phyloP scores from a whole-genome alignment of 164 flowering plant genomes.

The Tetracentron sinense region DNA sequence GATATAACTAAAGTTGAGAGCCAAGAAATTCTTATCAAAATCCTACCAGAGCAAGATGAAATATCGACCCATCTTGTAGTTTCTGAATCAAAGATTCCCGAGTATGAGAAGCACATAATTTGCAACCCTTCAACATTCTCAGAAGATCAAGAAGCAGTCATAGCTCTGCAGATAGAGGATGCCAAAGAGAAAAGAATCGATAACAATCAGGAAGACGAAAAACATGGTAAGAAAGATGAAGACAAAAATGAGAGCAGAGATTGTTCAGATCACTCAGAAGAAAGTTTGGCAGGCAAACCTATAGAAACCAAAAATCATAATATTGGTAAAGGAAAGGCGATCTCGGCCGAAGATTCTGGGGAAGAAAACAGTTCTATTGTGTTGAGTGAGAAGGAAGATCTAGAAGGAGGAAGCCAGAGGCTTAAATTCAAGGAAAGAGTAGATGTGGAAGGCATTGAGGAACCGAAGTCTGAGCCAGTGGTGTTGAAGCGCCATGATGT shows the following conservation, averaged over 20 bases:
- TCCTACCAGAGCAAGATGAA: constrained; percentile 1
- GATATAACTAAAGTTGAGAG: constrained; percentile 10
- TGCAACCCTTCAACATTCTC: constrained; percentile 12
- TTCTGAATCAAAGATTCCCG: constrained; percentile 1
- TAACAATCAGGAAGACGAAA: constrained; percentile 1
- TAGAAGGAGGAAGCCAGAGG: constrained; percentile 12
- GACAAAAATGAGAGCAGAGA: constrained; percentile 10
- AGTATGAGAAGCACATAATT: constrained; percentile 9
- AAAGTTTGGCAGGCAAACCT: background rate
- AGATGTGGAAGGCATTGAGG: constrained; percentile 5
- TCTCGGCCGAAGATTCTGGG: background rate
- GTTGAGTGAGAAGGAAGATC: constrained; percentile 7
- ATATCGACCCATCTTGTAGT: constrained; percentile 1
- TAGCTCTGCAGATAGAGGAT: constrained; percentile 14
- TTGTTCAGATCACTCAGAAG: background rate
- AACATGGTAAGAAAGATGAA: background rate
- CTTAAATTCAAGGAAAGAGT: constrained; percentile 14
- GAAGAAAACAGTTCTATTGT: constrained; percentile 8
- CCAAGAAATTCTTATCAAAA: constrained; percentile 13
- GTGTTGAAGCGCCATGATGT: constrained; percentile 20
- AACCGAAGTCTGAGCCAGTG: constrained; percentile 12
- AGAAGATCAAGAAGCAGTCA: constrained; percentile 11
- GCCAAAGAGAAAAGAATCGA: constrained; percentile 7
- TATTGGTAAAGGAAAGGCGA: background rate
- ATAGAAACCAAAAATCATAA: background rate